Evolutionary conservation across 176 grass and related monocot species (phyloP).

Genomic region (Eremochloa ophiuroides): DNA sequence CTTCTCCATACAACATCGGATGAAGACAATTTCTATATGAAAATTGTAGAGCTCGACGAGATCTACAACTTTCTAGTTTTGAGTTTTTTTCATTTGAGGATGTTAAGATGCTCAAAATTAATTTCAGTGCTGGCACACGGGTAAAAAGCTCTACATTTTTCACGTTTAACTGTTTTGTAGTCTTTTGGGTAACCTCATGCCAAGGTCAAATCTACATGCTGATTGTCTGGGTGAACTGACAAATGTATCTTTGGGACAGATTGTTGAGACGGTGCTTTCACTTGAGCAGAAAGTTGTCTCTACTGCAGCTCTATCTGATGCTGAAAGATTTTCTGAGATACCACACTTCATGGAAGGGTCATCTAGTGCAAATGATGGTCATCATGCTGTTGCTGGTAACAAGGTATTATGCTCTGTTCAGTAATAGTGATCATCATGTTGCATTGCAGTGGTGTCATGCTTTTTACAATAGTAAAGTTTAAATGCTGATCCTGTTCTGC

Average conservation of each 20-base stretch:
- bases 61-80: too few relatives aligned
- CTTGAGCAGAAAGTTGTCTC: constrained; percentile 70
- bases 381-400: constrained; percentile 36
- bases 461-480: not conserved
- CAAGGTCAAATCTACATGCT: not conserved
- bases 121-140: too few relatives aligned
- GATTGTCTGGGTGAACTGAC: constrained; percentile 13
- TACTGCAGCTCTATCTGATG: constrained; percentile 55
- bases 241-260: constrained; percentile 46
- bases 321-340: constrained; percentile 87
- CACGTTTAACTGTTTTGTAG: not conserved
- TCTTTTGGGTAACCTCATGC: not conserved
- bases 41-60: too few relatives aligned
- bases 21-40: too few relatives aligned
- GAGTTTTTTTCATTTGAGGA: too few relatives aligned
- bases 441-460: not conserved
- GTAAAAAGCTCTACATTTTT: too few relatives aligned
- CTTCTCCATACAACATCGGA: too few relatives aligned
- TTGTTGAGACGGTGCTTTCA: constrained; percentile 41
- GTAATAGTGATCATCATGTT: not conserved
- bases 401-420: constrained; percentile 52
- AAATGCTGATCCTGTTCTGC: constrained; percentile 26
- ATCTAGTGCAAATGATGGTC: constrained; percentile 16
- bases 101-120: too few relatives aligned
- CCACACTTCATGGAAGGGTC: constrained; percentile 39